Percentiles rank a stretch among this genome's conserved stretches.
Conservation (phyloP, 768 basidiomycete genomes). For the Tulasnella sp. region DNA sequence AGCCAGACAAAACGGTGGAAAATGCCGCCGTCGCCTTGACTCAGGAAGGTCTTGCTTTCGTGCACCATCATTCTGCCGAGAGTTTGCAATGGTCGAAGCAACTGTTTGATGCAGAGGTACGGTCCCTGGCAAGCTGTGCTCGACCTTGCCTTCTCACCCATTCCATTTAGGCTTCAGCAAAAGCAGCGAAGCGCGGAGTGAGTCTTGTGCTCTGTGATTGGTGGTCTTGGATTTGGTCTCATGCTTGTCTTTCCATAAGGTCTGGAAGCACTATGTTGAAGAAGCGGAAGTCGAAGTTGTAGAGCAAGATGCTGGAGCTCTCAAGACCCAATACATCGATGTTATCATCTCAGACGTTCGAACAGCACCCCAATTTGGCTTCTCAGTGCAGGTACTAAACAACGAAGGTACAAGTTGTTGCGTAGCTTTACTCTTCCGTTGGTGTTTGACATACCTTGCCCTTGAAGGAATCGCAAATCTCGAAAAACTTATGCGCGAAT, state of each 20-base stretch:
- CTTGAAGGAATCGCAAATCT: conserved; percentile 77
- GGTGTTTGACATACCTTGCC: not conserved
- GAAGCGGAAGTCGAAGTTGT: conserved; percentile 44
- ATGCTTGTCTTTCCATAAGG: conserved; percentile 44
- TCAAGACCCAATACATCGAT: conserved; percentile 85
- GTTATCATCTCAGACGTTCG: conserved; percentile 88
- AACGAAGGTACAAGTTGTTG: conserved; percentile 61
- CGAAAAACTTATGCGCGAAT: conserved; percentile 92
- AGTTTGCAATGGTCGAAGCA: conserved; percentile 72
- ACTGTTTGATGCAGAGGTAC: conserved; percentile 78
- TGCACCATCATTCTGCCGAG: conserved; percentile 87
- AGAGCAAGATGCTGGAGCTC: conserved; percentile 47
- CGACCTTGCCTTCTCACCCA: not conserved
- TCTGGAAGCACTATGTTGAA: conserved; percentile 74
- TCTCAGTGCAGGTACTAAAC: conserved; percentile 92
- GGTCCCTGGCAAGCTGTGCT: conserved; percentile 12
- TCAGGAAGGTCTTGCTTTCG: conserved; percentile 80
- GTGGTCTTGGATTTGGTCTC: conserved; percentile 1
- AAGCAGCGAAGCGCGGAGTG: conserved; percentile 83
- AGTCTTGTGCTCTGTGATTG: not conserved
- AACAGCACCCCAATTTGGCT: conserved; percentile 65
- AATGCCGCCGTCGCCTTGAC: conserved; percentile 83
- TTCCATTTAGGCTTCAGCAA: conserved; percentile 42
- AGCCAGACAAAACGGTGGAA: conserved; percentile 48
- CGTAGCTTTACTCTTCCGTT: not conserved